A percentile compares a stretch with the other conserved stretches of the same genome.
phyloP scores from a whole-genome alignment of 1,284 basidiomycete species.

The Flammula alnicola region DNA sequence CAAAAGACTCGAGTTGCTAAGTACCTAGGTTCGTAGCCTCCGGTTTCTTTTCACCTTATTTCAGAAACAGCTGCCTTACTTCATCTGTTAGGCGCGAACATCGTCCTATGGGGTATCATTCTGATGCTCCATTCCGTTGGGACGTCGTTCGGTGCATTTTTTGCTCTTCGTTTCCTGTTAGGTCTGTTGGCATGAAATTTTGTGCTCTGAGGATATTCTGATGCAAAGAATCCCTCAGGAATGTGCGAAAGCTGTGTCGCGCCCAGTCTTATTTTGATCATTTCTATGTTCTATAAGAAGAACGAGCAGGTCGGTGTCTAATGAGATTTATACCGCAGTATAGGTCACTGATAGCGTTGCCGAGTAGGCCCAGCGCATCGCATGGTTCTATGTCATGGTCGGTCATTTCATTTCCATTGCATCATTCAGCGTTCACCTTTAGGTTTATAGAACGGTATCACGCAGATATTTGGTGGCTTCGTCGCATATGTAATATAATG shows the following conservation, averaged over 20 bases:
- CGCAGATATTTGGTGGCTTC: conserved; percentile 68
- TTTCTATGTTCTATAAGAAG: conserved; percentile 75
- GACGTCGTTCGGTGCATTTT: conserved; percentile 63
- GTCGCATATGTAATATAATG: conserved; percentile 59
- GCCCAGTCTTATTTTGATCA: conserved; percentile 64
- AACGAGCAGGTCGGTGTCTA: conserved; percentile 58
- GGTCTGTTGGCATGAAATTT: conserved; percentile 37
- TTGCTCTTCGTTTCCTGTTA: conserved; percentile 63
- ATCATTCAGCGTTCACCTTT: neutral
- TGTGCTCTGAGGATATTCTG: neutral
- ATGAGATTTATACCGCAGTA: neutral
- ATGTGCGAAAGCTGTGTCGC: conserved; percentile 71
- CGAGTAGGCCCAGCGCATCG: conserved; percentile 56
- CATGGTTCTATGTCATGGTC: conserved; percentile 75
- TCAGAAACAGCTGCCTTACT: neutral
- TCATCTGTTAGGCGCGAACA: conserved; percentile 52
- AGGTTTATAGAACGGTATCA: conserved; percentile 55
- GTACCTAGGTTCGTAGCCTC: conserved; percentile 54
- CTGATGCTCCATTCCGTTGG: conserved; percentile 66
- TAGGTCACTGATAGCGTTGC: conserved; percentile 4
- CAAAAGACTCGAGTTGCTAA: conserved; percentile 64
- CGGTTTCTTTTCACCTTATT: neutral
- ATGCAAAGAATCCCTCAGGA: conserved; percentile 40
- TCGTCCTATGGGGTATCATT: conserved; percentile 63
- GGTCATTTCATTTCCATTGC: conserved; percentile 8